Evolutionary conservation across 768 basidiomycete genomes (phyloP), one percentile per base, ranked within the genome.

Genomic region (Boletus sp.): DNA sequence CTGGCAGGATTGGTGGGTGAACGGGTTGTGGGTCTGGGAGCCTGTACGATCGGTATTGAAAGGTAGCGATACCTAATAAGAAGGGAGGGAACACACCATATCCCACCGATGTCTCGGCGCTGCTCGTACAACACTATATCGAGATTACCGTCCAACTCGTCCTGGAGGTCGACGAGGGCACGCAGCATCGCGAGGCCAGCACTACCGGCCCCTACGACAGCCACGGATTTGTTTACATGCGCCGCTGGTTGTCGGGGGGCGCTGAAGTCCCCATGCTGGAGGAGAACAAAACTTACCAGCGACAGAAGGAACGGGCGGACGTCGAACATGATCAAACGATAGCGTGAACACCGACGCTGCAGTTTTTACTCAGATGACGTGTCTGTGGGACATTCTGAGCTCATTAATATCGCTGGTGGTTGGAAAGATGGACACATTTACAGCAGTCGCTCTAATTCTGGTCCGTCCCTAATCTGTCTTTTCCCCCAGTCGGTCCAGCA

Each of bases 161-260:
- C 65, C 11, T 79, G 78, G 7, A 84, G 59, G 62, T 81, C 79
- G 4, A 79, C 64, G 15, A 81, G 62, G 7, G 76, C 77, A 62
- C 80, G 81, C 27, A 85, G 65, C 64, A 75, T 73, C 2, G 78
- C 80, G 27, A 85, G 67, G 1, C 83, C 83, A 5, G 77, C 81
- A 58, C 78, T 83, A 1, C 82, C 83, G 7, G 76, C 80, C 10
- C 84, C 84, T 17, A 85, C 72, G 46, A 85, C 76, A 7, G 77
- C 83, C 48, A 85, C 78, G 5, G 76, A 76, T 66, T 81, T 83
- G 27, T 21, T 50, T 3, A 5, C 55, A 10, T 57, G 54, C 2
- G 19, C 27, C 8, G 9, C 43, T 41, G 34, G 55, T 35, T 51
- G 58, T 11, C 7, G 41, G 10, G 48, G 43, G 19, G 11, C 3